Conservation (phyloP, 1,284 basidiomycete genomes). For the Anthracocystis walkeri region DNA sequence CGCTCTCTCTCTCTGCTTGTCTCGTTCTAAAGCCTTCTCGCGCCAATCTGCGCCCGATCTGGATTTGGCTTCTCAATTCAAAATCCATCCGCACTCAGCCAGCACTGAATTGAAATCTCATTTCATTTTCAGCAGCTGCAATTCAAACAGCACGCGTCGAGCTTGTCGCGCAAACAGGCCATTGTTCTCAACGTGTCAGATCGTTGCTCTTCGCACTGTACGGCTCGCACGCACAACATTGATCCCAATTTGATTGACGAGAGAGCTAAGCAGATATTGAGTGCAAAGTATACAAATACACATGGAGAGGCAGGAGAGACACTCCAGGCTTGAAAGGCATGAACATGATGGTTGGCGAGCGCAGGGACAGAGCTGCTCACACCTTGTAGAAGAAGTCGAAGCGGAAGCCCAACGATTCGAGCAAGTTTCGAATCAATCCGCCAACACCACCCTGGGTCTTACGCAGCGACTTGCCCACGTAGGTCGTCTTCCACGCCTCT, state of each 20-base stretch:
- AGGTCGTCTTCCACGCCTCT: constrained; percentile 73
- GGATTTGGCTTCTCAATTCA: background rate
- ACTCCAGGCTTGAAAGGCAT: background rate
- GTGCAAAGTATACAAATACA: constrained; percentile 22
- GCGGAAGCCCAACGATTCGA: constrained; percentile 66
- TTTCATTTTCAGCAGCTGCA: background rate
- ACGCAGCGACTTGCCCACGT: constrained; percentile 65
- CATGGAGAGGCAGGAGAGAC: background rate
- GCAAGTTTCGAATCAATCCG: constrained; percentile 62
- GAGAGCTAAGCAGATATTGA: constrained; percentile 9
- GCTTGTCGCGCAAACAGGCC: constrained; percentile 7
- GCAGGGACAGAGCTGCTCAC: constrained; percentile 1
- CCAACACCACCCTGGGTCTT: constrained; percentile 63
- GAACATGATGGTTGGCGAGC: too few species aligned
- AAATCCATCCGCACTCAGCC: constrained; percentile 9
- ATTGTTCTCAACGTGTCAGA: background rate
- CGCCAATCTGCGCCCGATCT: constrained; percentile 21
- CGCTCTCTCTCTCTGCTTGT: background rate
- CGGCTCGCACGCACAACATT: background rate
- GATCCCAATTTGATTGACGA: background rate
- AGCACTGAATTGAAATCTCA: background rate
- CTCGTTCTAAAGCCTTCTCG: too few species aligned
- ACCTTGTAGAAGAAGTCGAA: constrained; percentile 49
- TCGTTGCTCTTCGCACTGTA: background rate
- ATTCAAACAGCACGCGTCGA: constrained; percentile 17